Base-by-base conservation (phyloP, 495 filamentous ascomycete species). In the Penicillium atrosanguineum region DNA sequence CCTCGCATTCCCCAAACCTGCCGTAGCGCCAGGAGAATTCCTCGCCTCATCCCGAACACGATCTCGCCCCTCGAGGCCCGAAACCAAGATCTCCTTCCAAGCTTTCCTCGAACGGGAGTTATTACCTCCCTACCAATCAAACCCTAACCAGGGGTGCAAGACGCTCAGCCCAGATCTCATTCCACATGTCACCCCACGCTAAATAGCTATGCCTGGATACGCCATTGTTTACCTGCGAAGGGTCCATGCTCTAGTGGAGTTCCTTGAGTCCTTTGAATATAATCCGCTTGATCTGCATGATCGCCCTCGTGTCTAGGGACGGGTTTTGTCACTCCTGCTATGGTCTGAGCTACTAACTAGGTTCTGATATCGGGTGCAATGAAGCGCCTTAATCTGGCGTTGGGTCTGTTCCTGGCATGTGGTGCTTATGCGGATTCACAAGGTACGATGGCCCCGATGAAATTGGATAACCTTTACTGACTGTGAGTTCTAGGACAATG, bases 221-320 rank as follows among this genome's bases (percentile, higher is more conserved):
- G 50, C 54, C 45, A 56, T 53, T 52, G 39, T 56, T 61, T 58
- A 55, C 52, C 36, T 25, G 34, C 46, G 44, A 44, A 42, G 42
- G 47, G 12, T 11, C 25, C 48, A 41, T 21, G 18, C 2, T 26
- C 25, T 39, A 4, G 14, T 29, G 26, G 44, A 25, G 9, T 16
- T 16, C 15, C 48, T 44, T 11, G 12, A 6, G n/a, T 4, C 18
- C 16, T 21, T 40, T 48, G 47, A 47, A 61, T 66, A 63, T 61
- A 66, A 66, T 39, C 44, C 15, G 36, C 23, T 39, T 52, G 63
- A 66, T 63, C 63, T 62, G 57, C 63, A 63, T 46, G 11, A 41
- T 16, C 34, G 37, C 44, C 28, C 55, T 25, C 48, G 52, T 38
- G 47, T 1, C 7, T 21, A 29, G 25, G 46, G 53, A 46, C 18